Conservation (phyloP, 257 asterid species). For the Leonotis leonurus region DNA sequence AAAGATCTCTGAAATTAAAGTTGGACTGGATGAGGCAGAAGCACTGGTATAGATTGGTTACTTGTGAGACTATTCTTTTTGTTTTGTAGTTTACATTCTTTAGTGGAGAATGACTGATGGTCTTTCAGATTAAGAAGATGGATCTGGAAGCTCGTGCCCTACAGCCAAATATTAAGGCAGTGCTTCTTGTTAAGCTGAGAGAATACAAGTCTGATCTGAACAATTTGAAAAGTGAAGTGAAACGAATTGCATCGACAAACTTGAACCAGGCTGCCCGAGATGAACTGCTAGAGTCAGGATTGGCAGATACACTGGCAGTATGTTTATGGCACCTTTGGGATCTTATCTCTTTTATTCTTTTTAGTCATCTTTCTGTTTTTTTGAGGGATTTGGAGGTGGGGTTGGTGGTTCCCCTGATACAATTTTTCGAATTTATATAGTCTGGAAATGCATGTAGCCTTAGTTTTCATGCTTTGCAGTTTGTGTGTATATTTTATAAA, state of each 20-base stretch:
- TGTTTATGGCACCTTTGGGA: constrained; percentile 6
- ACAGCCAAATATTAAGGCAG: constrained; percentile 70
- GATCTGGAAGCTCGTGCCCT: constrained; percentile 78
- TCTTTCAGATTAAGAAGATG: constrained; percentile 66
- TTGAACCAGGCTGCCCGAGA: constrained; percentile 72
- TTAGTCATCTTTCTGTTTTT: background rate
- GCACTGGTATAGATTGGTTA: constrained; percentile 41
- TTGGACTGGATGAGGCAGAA: constrained; percentile 75
- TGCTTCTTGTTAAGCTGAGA: constrained; percentile 75
- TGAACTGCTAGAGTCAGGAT: constrained; percentile 75
- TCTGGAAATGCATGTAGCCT: constrained; percentile 1
- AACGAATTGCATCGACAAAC: constrained; percentile 48
- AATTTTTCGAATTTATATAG: background rate
- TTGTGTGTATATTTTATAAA: background rate
- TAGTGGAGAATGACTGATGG: constrained; percentile 12
- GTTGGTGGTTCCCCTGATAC: background rate
- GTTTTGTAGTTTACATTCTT: background rate
- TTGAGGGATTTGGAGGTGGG: background rate
- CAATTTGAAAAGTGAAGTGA: constrained; percentile 59
- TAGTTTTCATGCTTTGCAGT: background rate
- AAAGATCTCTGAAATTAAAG: constrained; percentile 48
- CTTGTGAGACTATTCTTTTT: background rate
- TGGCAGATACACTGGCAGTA: constrained; percentile 72
- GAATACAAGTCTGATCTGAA: constrained; percentile 77
- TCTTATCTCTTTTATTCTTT: background rate